Conservation (phyloP, 805 yeast species). For the Candida koratica region DNA sequence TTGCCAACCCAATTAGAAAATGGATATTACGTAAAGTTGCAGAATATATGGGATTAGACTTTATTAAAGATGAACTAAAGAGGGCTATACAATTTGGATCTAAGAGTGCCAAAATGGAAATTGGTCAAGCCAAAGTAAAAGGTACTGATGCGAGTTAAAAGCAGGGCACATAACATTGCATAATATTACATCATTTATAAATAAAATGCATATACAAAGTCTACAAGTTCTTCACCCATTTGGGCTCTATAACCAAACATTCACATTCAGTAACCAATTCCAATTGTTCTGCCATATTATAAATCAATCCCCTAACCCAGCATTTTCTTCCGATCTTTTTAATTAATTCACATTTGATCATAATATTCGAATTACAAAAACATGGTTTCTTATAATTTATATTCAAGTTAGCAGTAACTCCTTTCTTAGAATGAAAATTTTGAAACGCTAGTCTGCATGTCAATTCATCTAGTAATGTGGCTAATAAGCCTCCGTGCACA, state of each 20-base stretch:
- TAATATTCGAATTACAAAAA: constrained; percentile 26
- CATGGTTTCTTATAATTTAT: constrained; percentile 38
- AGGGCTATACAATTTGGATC: constrained; percentile 98
- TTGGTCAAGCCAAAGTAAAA: constrained; percentile 67
- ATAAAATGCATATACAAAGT: no score
- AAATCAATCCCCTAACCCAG: constrained; percentile 35
- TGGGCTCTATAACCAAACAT: constrained; percentile 40
- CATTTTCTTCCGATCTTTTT: constrained; percentile 39
- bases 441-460: constrained; percentile 42
- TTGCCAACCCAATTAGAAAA: constrained; percentile 40
- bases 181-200: no score
- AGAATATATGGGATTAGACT: constrained; percentile 34
- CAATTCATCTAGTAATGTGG: constrained; percentile 41
- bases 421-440: constrained; percentile 35
- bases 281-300: constrained; percentile 17
- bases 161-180: no score
- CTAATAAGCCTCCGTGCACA: constrained; percentile 43
- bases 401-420: constrained; percentile 43
- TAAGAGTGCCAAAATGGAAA: constrained; percentile 87
- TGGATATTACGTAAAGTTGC: constrained; percentile 64
- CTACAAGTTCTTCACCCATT: constrained; percentile 32
- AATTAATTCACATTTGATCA: constrained; percentile 31
- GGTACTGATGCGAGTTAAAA: constrained; percentile 80
- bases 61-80: constrained; percentile 72
- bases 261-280: constrained; percentile 33